Conservation (phyloP, 106 monocot genomes). For the Alisma plantagoaquatica region DNA sequence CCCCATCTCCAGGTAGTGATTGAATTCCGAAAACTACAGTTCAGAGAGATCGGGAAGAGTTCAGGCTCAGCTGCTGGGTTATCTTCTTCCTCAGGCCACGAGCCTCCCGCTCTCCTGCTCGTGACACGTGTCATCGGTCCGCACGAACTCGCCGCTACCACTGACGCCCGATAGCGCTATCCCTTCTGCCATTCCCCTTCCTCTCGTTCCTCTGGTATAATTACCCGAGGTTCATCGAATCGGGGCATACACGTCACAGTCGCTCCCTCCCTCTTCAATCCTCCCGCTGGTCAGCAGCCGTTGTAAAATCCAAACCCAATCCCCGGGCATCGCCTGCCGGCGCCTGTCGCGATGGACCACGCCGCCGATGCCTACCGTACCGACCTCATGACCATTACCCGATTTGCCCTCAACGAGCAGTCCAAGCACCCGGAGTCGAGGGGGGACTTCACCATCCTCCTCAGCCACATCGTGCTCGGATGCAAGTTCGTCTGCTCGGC, state of each 20-base stretch:
- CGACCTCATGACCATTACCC: slow-evolving; percentile 93
- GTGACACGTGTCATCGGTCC: slow-evolving; percentile 12
- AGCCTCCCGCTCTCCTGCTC: not conserved
- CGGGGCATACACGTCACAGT: not conserved
- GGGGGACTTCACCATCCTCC: slow-evolving; percentile 89
- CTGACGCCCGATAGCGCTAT: slow-evolving; percentile 7
- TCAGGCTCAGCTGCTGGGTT: too few species aligned
- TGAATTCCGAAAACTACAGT: too few species aligned
- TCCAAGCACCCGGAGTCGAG: slow-evolving; percentile 53
- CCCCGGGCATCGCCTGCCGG: too few species aligned
- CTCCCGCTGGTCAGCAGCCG: not conserved
- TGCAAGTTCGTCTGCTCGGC: slow-evolving; percentile 99
- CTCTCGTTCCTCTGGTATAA: slow-evolving; percentile 9
- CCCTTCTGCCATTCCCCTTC: slow-evolving; percentile 2
- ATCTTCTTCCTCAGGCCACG: not conserved
- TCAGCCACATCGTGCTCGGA: slow-evolving; percentile 95
- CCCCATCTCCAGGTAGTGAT: too few species aligned
- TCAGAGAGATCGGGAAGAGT: too few species aligned
- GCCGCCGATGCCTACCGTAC: slow-evolving; percentile 72
- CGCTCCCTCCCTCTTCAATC: not conserved
- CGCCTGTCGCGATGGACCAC: slow-evolving; percentile 99
- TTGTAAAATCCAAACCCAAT: too few species aligned
- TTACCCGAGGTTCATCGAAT: not conserved
- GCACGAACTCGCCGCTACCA: too few species aligned
- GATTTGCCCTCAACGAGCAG: slow-evolving; percentile 94